These are phyloP conservation scores for Aspergillus sp. DNA, from an alignment of 2,329 filamentous ascomycete genomes.

Conservation along the genomic window DNA sequence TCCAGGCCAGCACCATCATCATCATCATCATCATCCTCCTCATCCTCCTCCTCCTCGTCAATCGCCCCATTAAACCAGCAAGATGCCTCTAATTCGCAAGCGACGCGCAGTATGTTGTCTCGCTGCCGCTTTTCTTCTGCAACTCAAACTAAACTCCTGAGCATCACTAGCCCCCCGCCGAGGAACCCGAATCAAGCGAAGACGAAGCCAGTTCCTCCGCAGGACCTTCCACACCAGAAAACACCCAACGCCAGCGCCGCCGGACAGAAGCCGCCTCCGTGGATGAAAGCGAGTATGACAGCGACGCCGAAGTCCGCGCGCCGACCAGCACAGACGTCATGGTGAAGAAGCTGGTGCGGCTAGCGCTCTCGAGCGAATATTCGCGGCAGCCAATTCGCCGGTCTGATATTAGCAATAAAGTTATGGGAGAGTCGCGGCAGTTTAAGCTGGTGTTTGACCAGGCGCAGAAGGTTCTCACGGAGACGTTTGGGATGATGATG, in stretches of 20 bases:
- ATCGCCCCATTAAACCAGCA: constrained; percentile 2
- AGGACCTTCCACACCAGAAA: constrained; percentile 8
- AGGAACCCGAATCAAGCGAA: constrained; percentile 10
- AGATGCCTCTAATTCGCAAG: constrained; percentile 37
- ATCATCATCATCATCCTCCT: neutral
- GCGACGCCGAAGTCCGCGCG: constrained; percentile 27
- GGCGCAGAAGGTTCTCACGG: constrained; percentile 73
- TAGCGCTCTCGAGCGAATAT: constrained; percentile 65
- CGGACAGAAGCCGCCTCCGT: neutral
- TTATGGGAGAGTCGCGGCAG: constrained; percentile 70
- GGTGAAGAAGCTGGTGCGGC: constrained; percentile 65
- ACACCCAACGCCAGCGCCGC: neutral
- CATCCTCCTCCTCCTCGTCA: neutral
- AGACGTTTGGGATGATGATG: constrained; percentile 90
- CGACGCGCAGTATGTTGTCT: constrained; percentile 33
- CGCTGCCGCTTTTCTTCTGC: neutral
- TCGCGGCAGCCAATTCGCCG: constrained; percentile 62
- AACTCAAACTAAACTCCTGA: neutral
- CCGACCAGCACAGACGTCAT: constrained; percentile 45
- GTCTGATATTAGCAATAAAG: constrained; percentile 64
- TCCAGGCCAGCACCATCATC: neutral
- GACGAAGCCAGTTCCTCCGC: constrained; percentile 11
- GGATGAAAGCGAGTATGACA: constrained; percentile 16
- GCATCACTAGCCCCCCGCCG: neutral
- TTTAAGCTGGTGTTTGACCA: constrained; percentile 79